phyloP scores from a whole-genome alignment of 495 filamentous ascomycete species.

The Amniculicola lignicola region DNA sequence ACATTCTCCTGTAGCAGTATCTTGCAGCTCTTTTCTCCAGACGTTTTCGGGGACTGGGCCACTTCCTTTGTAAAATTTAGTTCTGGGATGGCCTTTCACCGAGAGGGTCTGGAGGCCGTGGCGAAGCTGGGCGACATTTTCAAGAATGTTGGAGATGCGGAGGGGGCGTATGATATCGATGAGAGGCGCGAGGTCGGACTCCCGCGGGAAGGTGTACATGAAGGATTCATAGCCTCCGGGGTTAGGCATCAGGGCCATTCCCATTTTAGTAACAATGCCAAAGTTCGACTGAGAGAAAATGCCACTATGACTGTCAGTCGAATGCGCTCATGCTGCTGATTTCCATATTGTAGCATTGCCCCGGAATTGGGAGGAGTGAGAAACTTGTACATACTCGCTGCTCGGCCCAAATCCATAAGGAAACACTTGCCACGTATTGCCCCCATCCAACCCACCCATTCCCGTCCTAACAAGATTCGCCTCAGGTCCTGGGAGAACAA shows the following conservation, averaged over 20 bases:
- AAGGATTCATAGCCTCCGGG: constrained; percentile 25
- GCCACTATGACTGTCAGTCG: no score
- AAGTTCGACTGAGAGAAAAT: constrained; percentile 31
- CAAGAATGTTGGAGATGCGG: constrained; percentile 25
- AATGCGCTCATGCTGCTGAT: no score
- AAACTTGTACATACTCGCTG: constrained; percentile 14
- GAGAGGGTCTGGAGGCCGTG: constrained; percentile 27
- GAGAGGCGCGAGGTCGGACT: constrained; percentile 17
- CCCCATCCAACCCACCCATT: constrained; percentile 47
- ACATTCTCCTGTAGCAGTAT: constrained; percentile 17
- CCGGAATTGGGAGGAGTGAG: background rate
- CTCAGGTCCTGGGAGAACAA: constrained; percentile 50
- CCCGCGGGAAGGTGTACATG: constrained; percentile 29
- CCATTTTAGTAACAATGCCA: constrained; percentile 30
- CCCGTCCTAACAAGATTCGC: constrained; percentile 47
- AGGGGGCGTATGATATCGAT: constrained; percentile 28
- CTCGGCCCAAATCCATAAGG: constrained; percentile 28
- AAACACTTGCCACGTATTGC: constrained; percentile 29
- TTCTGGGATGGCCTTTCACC: constrained; percentile 17
- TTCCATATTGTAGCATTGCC: background rate
- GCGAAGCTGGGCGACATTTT: constrained; percentile 27
- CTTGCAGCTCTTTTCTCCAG: constrained; percentile 3
- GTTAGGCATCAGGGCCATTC: constrained; percentile 29
- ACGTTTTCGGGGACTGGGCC: constrained; percentile 19
- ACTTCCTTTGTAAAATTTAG: constrained; percentile 12